Conservation (phyloP, 257 asterid genomes). For the Euphrasia confusa region DNA sequence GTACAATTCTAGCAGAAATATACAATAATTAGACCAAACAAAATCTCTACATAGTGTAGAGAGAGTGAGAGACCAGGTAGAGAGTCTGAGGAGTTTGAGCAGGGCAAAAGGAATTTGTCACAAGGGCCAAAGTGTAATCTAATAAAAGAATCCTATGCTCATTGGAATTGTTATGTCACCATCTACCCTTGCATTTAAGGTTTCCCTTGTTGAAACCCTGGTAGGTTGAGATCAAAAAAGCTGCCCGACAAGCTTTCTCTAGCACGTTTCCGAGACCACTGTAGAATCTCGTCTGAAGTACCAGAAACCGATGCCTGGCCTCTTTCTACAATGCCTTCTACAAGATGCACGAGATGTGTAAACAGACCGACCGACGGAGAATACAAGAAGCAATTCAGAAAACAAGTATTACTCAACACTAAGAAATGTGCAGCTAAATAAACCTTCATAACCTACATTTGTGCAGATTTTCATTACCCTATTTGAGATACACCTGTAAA, state of each 20-base stretch:
- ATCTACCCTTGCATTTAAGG: background rate
- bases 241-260: constrained; percentile 30
- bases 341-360: constrained; percentile 15
- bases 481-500: background rate
- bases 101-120: background rate
- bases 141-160: background rate
- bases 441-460: background rate
- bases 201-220: constrained; percentile 38
- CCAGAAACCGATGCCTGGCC: constrained; percentile 50
- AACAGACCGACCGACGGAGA: background rate
- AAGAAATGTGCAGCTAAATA: background rate
- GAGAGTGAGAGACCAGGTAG: background rate
- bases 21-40: background rate
- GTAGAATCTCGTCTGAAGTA: constrained; percentile 37
- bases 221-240: constrained; percentile 62
- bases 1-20: background rate
- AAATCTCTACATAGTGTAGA: background rate
- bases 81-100: background rate
- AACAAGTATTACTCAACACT: background rate
- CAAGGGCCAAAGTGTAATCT: background rate
- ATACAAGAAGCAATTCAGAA: background rate
- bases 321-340: constrained; percentile 30
- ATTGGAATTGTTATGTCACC: background rate
- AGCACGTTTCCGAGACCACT: constrained; percentile 48
- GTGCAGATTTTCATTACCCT: background rate